Evolutionary conservation across 495 filamentous ascomycete species (phyloP), one percentile per base, ranked within the genome.

Genomic region (Podospora appendiculata): DNA sequence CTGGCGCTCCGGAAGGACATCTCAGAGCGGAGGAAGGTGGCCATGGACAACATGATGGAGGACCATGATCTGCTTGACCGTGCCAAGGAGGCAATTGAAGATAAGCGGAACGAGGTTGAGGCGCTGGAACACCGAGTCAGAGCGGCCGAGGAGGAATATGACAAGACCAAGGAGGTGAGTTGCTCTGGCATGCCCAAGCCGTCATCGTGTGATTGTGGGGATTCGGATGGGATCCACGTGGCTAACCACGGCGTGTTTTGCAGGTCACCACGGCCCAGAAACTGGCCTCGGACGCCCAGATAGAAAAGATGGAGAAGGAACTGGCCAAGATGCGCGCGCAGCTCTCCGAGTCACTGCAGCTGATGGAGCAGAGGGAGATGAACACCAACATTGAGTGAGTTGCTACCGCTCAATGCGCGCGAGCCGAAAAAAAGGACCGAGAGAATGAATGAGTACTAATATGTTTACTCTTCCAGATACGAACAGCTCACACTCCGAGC

Each of bases 271-370:
- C 78, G 13, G 88, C 89, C 33, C 89, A 96, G 69, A 91, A 93
- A 67, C 78, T 91, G 58, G 84, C 83, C 10, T 86, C 81, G 5
- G 93, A 96, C 67, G 82, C 90, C 13, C 91, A 96, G 66, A 95
- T 96, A 60, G 93, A 98, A 71, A 89, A 90, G 75, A 90, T 96
- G 86, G 93, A 97, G 72, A 95, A 95, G 65, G 92, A 98, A 68
- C 73, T 98, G 32, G 87, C 88, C 41, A 90, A 89, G 73, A 95
- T 96, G 89, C 79, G 90, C 51, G 79, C 83, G 3, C 83, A 85
- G 19, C 75, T 96, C 47, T 84, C 78, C n/a, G 92, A 96, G 65
- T 88, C 82, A 41, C 87, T 96, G 51, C 89, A 96, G 69, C 67
- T 94, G 48, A 86, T 95, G 81, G 90, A 96, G 66, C 91, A 96